Evolutionary conservation across 257 asterid genomes (phyloP).

Genomic region (Phtheirospermum japonicum): DNA sequence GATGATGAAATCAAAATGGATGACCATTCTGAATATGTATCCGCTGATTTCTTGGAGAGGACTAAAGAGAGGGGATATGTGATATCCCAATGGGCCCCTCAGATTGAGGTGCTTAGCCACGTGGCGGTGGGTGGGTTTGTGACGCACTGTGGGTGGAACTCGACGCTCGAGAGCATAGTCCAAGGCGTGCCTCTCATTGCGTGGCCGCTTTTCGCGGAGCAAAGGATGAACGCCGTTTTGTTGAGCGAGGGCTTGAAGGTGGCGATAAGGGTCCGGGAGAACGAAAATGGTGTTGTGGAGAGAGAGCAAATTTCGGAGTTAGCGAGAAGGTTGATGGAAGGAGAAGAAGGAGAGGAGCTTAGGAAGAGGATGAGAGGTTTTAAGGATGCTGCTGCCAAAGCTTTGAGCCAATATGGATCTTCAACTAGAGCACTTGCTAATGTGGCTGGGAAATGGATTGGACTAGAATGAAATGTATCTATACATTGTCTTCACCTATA

Average conservation of each 20-base stretch:
- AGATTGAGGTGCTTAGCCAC: slow-evolving; percentile 36
- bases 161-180: slow-evolving; percentile 40
- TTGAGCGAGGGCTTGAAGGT: slow-evolving; percentile 28
- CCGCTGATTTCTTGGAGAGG: neutral
- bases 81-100: slow-evolving; percentile 45
- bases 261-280: slow-evolving; percentile 22
- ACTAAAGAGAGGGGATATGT: slow-evolving; percentile 32
- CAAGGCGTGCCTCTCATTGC: slow-evolving; percentile 46
- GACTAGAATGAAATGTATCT: neutral
- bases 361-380: slow-evolving; percentile 21
- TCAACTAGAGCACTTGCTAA: slow-evolving; percentile 22
- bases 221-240: slow-evolving; percentile 40
- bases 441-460: slow-evolving; percentile 26
- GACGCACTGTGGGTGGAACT: slow-evolving; percentile 26
- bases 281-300: slow-evolving; percentile 27
- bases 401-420: slow-evolving; percentile 23
- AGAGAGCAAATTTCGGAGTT: slow-evolving; percentile 10
- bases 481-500: too few relatives aligned
- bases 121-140: slow-evolving; percentile 40
- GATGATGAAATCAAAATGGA: neutral
- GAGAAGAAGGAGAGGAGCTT: slow-evolving; percentile 18
- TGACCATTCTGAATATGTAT: slow-evolving; percentile 19
- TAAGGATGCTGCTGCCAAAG: slow-evolving; percentile 8
- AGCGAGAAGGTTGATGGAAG: slow-evolving; percentile 24
- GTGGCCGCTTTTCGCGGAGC: slow-evolving; percentile 54